Evolutionary conservation across 345 rosid species (phyloP), one percentile per base, ranked within the genome.

Genomic region (Aquilaria yunnanensis): DNA sequence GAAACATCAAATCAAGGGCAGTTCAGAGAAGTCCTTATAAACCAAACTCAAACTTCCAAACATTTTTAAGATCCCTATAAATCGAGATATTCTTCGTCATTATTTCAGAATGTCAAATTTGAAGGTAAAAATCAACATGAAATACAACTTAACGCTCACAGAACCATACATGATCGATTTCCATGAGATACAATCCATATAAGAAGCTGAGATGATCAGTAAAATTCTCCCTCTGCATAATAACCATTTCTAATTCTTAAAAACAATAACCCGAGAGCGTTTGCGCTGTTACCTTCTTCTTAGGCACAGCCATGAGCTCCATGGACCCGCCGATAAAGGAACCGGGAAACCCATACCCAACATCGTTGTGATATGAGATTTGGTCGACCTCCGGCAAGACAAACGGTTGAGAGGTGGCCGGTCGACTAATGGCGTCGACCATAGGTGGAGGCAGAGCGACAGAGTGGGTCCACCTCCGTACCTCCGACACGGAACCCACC

Each of bases 261-360:
- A 8, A 7, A 16, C 33, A 16, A 54, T 3, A 50, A 50, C 14
- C 53, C 32, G 12, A 55, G n/a, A 6, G 5, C 16, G 12, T 41
- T n/a, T 1, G 16, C 6, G 5, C 23, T 58, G 2, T 60, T 45
- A 85, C 98, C 90, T 81, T 92, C 71, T 64, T 85, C 69, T 83
- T 92, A 16, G 96, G 98, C n/a, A 85, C 96, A 62, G 96, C 96
- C 98, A 92, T 92, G 53, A 92, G 85, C 63, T 92, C 98, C 93
- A 92, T 78, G 63, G 83, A 70, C 59, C 92, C 89, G 57, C 65
- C 78, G 14, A 76, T 67, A 1, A 68, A 60, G 63, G 78, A 89
- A 70, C 61, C 66, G 1, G 85, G 88, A 33, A 75, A 51, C 56
- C 84, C 85, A 14, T 70, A 66, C 16, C 73, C 79, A 5, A 68